Conservation (phyloP, 768 basidiomycete species). For the Suillus decipiens region DNA sequence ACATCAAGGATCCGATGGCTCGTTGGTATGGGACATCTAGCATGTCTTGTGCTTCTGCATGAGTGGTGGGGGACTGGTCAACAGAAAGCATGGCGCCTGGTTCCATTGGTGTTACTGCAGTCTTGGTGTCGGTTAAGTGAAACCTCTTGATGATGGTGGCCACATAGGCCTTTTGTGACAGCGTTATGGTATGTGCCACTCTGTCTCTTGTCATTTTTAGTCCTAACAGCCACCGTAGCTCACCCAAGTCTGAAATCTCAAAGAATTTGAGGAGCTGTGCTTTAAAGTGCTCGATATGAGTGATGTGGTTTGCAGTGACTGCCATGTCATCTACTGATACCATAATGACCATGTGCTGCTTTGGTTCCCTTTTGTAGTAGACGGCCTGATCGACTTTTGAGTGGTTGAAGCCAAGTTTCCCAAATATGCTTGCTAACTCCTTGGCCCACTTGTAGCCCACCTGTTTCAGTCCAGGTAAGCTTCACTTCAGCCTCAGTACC, state of each 20-base stretch:
- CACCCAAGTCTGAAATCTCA: constrained; percentile 18
- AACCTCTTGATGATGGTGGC: constrained; percentile 21
- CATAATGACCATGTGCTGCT: constrained; percentile 28
- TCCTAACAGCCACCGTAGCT: constrained; percentile 24
- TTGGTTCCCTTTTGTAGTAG: neutral
- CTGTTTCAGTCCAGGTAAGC: constrained; percentile 45
- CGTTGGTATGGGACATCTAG: constrained; percentile 10
- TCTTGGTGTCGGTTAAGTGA: constrained; percentile 23
- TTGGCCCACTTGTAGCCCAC: constrained; percentile 35
- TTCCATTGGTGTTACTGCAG: constrained; percentile 23
- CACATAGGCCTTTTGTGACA: constrained; percentile 27
- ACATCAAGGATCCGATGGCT: constrained; percentile 17
- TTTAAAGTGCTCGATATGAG: neutral
- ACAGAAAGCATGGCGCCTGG: constrained; percentile 7
- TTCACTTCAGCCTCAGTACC: constrained; percentile 23
- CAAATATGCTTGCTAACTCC: neutral
- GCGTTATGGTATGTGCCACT: constrained; percentile 4
- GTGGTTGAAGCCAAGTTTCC: neutral
- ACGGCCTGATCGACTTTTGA: neutral
- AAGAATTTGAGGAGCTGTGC: constrained; percentile 4
- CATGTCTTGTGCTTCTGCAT: neutral
- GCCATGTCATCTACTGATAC: constrained; percentile 36
- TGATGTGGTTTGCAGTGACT: constrained; percentile 23
- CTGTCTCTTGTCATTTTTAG: constrained; percentile 23
- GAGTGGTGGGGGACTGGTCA: constrained; percentile 7